These are phyloP conservation scores for Saccharomyces pastorianus DNA, from an alignment of 1,139 yeast genomes.

Conservation along the genomic window DNA sequence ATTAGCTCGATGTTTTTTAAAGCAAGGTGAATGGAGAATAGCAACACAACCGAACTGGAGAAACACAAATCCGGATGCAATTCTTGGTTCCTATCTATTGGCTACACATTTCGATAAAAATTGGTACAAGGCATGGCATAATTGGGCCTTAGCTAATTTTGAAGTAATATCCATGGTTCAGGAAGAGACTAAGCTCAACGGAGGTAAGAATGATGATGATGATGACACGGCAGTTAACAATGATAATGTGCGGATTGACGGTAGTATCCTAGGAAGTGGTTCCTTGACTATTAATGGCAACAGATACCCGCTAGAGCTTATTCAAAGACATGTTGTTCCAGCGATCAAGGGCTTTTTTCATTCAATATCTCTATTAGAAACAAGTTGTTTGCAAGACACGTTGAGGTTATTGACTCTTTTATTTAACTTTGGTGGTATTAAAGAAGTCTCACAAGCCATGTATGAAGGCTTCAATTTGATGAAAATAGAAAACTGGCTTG, in stretches of 20 bases:
- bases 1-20: slow-evolving; percentile 87
- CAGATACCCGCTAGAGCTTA: slow-evolving; percentile 47
- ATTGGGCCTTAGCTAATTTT: slow-evolving; percentile 97
- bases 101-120: slow-evolving; percentile 90
- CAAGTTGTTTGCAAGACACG: slow-evolving; percentile 88
- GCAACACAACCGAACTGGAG: slow-evolving; percentile 75
- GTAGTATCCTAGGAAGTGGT: slow-evolving; percentile 20
- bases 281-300: slow-evolving; percentile 17
- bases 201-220: slow-evolving; percentile 12
- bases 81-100: slow-evolving; percentile 81
- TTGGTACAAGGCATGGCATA: slow-evolving; percentile 99
- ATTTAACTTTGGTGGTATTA: slow-evolving; percentile 91
- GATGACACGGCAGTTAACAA: slow-evolving; percentile 8
- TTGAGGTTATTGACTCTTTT: slow-evolving; percentile 81
- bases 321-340: slow-evolving; percentile 84
- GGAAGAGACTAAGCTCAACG: slow-evolving; percentile 24
- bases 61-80: slow-evolving; percentile 56
- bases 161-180: slow-evolving; percentile 71
- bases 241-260: slow-evolving; percentile 6
- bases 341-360: slow-evolving; percentile 94
- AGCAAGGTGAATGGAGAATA: slow-evolving; percentile 98
- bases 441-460: slow-evolving; percentile 87
- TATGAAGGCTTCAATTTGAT: slow-evolving; percentile 86
- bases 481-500: slow-evolving; percentile 87
- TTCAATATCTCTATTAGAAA: slow-evolving; percentile 78